These are phyloP conservation scores for Canariomyces notabilis DNA, from an alignment of 2,329 filamentous ascomycete genomes.

Conservation along the genomic window DNA sequence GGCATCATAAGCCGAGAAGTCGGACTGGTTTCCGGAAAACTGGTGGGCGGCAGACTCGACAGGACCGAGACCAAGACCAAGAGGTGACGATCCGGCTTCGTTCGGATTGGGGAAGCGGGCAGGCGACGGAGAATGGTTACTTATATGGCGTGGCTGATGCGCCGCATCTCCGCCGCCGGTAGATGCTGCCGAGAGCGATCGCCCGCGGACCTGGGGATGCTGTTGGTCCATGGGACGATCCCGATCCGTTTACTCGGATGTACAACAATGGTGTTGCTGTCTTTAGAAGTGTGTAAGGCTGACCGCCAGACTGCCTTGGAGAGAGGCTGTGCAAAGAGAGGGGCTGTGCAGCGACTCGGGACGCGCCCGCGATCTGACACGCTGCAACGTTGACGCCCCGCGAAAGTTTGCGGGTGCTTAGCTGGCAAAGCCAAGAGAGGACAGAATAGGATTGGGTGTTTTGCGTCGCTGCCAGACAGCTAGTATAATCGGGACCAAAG, in stretches of 20 bases:
- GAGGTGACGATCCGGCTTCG: slow-evolving; percentile 34
- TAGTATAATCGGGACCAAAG: background rate
- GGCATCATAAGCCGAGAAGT: slow-evolving; percentile 43
- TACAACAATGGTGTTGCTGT: slow-evolving; percentile 31
- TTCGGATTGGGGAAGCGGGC: slow-evolving; percentile 49
- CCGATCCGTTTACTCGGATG: slow-evolving; percentile 15
- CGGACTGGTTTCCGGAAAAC: slow-evolving; percentile 38
- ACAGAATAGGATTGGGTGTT: background rate
- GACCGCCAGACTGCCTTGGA: slow-evolving; percentile 43
- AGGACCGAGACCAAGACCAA: slow-evolving; percentile 52
- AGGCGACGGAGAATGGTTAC: slow-evolving; percentile 61
- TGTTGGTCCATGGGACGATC: slow-evolving; percentile 47
- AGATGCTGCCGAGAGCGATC: slow-evolving; percentile 54
- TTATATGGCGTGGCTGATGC: slow-evolving; percentile 60
- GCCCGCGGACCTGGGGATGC: slow-evolving; percentile 44
- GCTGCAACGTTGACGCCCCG: background rate
- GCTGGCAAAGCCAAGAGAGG: slow-evolving; percentile 3
- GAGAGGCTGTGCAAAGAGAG: slow-evolving; percentile 37
- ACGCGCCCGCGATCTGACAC: slow-evolving; percentile 5
- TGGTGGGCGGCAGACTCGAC: slow-evolving; percentile 47
- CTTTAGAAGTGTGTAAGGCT: slow-evolving; percentile 39
- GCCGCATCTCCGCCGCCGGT: slow-evolving; percentile 31
- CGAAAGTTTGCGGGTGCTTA: background rate
- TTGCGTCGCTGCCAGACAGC: background rate
- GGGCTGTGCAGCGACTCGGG: background rate